Evolutionary conservation across 148 eudicot genomes (phyloP).

Genomic region (Spergularia bocconei): DNA sequence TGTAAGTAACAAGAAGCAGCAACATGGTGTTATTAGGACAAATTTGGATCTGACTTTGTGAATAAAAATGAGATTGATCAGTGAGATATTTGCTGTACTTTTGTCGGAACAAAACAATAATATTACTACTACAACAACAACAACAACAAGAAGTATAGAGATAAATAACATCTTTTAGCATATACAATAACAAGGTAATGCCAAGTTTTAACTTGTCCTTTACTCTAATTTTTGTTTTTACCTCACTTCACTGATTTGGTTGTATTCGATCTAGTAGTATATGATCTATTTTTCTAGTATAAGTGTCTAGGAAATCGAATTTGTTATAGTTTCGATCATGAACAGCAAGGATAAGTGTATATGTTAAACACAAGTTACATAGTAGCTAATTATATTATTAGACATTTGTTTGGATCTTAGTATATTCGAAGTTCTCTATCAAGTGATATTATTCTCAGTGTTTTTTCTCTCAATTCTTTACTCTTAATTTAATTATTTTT

Average conservation of each 20-base stretch:
- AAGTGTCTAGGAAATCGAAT: conserved; percentile 30
- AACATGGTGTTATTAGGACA: conserved; percentile 26
- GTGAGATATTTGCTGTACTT: conserved; percentile 58
- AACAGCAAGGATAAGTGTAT: background rate
- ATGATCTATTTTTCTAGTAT: conserved; percentile 7
- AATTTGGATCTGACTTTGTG: conserved; percentile 71
- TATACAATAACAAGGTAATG: conserved; percentile 31
- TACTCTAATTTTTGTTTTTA: conserved; percentile 5
- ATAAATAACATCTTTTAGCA: conserved; percentile 30
- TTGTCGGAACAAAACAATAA: conserved; percentile 24
- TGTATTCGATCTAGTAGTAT: background rate
- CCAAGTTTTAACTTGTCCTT: conserved; percentile 26
- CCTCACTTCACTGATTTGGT: conserved; percentile 22
- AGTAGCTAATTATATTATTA: background rate
- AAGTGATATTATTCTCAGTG: background rate
- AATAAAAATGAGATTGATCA: conserved; percentile 54
- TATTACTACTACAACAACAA: background rate
- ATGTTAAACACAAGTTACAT: background rate
- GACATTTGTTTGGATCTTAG: background rate
- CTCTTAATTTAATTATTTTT: too few relatives aligned
- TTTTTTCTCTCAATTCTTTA: too few relatives aligned
- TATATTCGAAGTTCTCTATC: background rate
- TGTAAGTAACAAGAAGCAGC: conserved; percentile 16
- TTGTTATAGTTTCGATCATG: background rate
- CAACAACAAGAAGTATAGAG: conserved; percentile 23